Base-by-base conservation (phyloP, 1,284 basidiomycete genomes). In the Apiotrichum porosum region DNA sequence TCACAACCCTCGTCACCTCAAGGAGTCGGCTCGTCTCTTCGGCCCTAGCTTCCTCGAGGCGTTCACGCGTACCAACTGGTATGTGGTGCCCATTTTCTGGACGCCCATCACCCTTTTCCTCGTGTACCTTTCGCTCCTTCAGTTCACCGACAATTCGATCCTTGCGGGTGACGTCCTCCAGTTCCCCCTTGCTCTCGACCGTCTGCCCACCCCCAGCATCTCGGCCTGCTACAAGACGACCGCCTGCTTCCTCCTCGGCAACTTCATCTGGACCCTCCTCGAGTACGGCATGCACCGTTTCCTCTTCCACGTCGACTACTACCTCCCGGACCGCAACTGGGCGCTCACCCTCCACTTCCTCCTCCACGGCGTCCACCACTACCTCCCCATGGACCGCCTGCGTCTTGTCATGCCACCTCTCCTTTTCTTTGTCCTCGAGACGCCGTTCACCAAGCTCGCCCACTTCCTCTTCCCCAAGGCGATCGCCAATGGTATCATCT, bases 261-360 rank as follows among this genome's bases (percentile, higher is more conserved):
- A 89, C 69, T 36, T 97, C 43, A 79, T 95, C 59, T 99, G 94
- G 94, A 97, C 94, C 0, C 70, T 97, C 52, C 77, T 99, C 70
- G 95, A 98, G 73, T 99, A 98, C 72, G 75, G 77, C n/a, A 75
- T 99, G 65, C 95, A 99, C 75, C 85, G 94, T 26, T 97, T 97
- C 82, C 76, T 99, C 44, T 99, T 99, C 83, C 95, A 99, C 75
- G 77, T 99, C 60, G 95, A 99, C 72, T 77, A 83, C n/a, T 69
- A 80, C 61, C 80, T 99, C 14, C 95, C 94, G 6, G 94, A 97
- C 71, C 78, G 77, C 49, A 85, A 86, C 18, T 74, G 78, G 51
- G 88, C 86, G 69, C 78, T 98, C 62, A 83, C 83, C 40, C 70
- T 97, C 30, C 94, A 99, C 73, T 99, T 99, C 75, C 72, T 92